Conservation (phyloP, 2,329 filamentous ascomycete genomes). For the Colletotrichum zoysiae region DNA sequence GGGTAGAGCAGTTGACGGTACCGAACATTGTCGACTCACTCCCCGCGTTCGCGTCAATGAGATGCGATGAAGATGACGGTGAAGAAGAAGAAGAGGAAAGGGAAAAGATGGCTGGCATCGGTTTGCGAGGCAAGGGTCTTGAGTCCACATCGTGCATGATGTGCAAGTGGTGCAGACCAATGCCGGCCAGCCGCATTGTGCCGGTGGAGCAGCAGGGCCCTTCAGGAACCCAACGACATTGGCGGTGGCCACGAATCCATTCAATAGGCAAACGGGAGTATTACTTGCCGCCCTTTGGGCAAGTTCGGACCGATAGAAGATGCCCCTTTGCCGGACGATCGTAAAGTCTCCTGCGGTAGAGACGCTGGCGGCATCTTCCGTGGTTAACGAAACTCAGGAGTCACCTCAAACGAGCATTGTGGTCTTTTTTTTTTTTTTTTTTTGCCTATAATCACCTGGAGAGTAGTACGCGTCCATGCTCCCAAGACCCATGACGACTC, state of each 20-base stretch:
- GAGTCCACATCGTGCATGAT: not conserved
- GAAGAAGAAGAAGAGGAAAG: too few species aligned
- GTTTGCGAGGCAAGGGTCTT: slow-evolving; percentile 12
- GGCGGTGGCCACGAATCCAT: not conserved
- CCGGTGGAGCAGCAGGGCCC: slow-evolving; percentile 6
- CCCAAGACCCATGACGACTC: not conserved
- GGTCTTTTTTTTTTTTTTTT: not conserved
- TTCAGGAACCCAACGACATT: slow-evolving; percentile 4
- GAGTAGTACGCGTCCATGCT: not conserved
- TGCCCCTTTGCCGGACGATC: not conserved
- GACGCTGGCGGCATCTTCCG: slow-evolving; percentile 16
- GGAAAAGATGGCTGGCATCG: not conserved
- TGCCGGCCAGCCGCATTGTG: slow-evolving; percentile 9
- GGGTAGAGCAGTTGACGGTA: slow-evolving; percentile 1
- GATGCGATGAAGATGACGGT: not conserved
- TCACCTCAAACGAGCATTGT: slow-evolving; percentile 16
- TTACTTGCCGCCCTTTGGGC: not conserved
- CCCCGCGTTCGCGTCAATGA: slow-evolving; percentile 22
- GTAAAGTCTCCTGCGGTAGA: too few species aligned
- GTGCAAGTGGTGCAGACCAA: not conserved
- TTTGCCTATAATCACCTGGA: not conserved
- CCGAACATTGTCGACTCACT: slow-evolving; percentile 4
- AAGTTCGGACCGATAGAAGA: not conserved
- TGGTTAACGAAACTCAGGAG: slow-evolving; percentile 21
- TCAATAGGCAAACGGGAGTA: not conserved